Evolutionary conservation across 1,139 yeast genomes (phyloP), one percentile per base, ranked within the genome.

Genomic region (Zygosaccharomyces sapae): DNA sequence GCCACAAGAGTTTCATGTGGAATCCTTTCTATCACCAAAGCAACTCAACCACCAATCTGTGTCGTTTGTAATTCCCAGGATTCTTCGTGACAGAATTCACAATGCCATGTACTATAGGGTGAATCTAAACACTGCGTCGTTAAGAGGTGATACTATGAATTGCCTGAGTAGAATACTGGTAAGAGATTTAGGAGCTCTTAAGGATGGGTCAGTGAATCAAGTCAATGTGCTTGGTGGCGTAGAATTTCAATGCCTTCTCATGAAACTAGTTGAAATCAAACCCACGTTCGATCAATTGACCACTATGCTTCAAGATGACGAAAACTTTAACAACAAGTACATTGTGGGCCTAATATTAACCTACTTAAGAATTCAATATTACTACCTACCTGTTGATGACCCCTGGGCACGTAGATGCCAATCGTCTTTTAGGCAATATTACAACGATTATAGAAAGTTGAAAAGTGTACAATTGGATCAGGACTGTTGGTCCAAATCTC

Each of bases 21-120:
- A 63, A 39, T 57, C 61, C 2, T 50, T 49, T 41, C 42, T 65
- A 3, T 63, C 68, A 4, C 41, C 33, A 10, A 65, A 65, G 44
- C 58, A 58, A 43, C 39, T 65, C 41, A 63, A 63, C 38, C 56
- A 62, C 41, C 67, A 62, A 41, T 65, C 68, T 0, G 65, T 65
- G 1, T 63, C 68, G n/a, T 44, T 63, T 27, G 61, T 62, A 39
- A 59, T 65, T 8, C 68, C 68, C n/a, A 53, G 65, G 34, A 33
- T 63, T 19, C 55, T 64, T 4, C 54, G 68, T 45, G 61, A 59
- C 31, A 61, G 53, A 43, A 56, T 65, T 16, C 66, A 62, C 43
- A 57, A 55, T 46, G 54, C 57, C n/a, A 48, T 62, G 55, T 65
- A 63, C 44, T 63, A 62, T 40, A 63, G 60, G 41, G 54, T 55